A percentile compares a stretch with the other conserved stretches of the same genome.
Evolutionary conservation across 2,329 filamentous ascomycete species (phyloP).

Genomic region (Pseudogymnoascus sp.): DNA sequence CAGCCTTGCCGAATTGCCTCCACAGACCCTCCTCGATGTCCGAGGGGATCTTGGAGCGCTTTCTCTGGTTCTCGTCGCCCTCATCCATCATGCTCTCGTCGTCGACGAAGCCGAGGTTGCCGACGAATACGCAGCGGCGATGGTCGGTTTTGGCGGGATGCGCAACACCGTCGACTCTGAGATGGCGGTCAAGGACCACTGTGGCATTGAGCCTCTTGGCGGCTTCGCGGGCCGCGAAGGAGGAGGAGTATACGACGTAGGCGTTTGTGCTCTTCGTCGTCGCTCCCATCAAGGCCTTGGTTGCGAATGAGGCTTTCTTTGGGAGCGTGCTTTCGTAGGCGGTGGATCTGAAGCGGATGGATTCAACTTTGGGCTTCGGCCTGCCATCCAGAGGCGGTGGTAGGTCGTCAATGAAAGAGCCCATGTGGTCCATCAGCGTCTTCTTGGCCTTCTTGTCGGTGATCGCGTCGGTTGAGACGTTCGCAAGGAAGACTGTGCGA

Average conservation of each 20-base stretch:
- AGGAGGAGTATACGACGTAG: constrained; percentile 80
- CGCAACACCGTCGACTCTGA: constrained; percentile 85
- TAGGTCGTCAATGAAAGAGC: constrained; percentile 60
- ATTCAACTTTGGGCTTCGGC: constrained; percentile 69
- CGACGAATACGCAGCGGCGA: constrained; percentile 88
- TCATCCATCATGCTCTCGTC: constrained; percentile 70
- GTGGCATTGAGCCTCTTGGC: constrained; percentile 75
- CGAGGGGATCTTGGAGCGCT: constrained; percentile 66
- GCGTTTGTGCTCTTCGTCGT: constrained; percentile 93
- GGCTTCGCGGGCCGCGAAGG: constrained; percentile 68
- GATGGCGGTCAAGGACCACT: constrained; percentile 75
- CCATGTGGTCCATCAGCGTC: constrained; percentile 66
- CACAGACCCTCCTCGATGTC: constrained; percentile 92
- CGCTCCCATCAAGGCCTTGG: constrained; percentile 80
- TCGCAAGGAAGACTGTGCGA: constrained; percentile 87
- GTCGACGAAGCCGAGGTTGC: constrained; percentile 93
- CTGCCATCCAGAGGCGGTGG: constrained; percentile 39
- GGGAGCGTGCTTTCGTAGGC: constrained; percentile 75
- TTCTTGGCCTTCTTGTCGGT: constrained; percentile 77
- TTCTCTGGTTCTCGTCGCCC: constrained; percentile 62
- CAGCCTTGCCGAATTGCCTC: constrained; percentile 69
- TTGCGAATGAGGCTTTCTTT: constrained; percentile 91
- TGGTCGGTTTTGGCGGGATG: constrained; percentile 80
- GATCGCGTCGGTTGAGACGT: constrained; percentile 78
- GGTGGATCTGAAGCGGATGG: constrained; percentile 87